Evolutionary conservation across 2,329 filamentous ascomycete species (phyloP), one percentile per base, ranked within the genome.

Genomic region (Chaetomium olivaceum): DNA sequence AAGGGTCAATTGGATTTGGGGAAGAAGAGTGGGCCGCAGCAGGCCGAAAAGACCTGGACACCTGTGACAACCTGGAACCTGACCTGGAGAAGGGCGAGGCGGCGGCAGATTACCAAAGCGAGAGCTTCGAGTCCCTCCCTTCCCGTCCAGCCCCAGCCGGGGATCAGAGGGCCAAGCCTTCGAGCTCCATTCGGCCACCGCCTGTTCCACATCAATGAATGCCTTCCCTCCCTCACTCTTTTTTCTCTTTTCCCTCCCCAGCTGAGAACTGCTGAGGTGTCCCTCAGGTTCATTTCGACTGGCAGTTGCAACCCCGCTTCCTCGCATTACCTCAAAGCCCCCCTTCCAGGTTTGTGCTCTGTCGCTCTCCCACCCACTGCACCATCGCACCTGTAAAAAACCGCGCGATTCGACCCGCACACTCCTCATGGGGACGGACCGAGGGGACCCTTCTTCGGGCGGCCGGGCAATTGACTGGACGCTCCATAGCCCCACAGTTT

Each of bases 1-100:
- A 58, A 67, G 57, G 56, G 65, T 65, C 67, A 67, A 70, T 72
- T 70, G 69, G 70, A 29, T 29, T 29, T 29, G 27, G 27, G 27
- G 27, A 29, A 61, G 68, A 71, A 70, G 36, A 48, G 68, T 71
- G 68, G 70, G 59, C 59, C 63, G 33, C 25, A 4, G 23, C n/a
- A 43, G 39, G 39, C 39, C 39, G 39, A 43, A 43, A 43, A 43
- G 39, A 43, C 39, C 39, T 43, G 39, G 46, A 48, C n/a, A 48
- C 4, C 46, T 6, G n/a, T 23, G n/a, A 36, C 33, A 43, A 43
- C 46, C 8, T 46, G 16, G 33, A 29, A 29, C 27, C 27, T 29
- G 27, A 39, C 31, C 33, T 43, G 58, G 48, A 27, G 23, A 23
- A 54, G 14, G 46, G 61, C 25, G 31, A 63, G 61, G 61, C 61